Percentiles rank a stretch among this genome's conserved stretches.
These are phyloP conservation scores for Mucor sp. DNA, from an alignment of 371 early-diverging fungal genomes.

Conservation along the genomic window DNA sequence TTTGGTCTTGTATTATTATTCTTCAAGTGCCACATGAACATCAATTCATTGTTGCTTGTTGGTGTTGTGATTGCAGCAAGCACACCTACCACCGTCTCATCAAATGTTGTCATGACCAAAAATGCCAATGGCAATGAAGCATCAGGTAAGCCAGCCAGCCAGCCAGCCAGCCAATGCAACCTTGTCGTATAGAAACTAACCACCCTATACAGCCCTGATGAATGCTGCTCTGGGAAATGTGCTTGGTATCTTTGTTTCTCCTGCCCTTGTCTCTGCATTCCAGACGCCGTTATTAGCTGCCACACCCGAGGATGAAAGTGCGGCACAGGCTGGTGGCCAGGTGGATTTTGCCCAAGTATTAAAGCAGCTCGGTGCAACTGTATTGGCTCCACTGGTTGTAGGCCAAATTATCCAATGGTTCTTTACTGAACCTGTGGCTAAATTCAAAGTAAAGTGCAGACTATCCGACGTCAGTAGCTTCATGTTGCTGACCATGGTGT, in stretches of 20 bases:
- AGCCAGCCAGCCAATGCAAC: background rate
- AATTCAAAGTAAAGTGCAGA: slow-evolving; percentile 52
- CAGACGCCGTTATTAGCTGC: slow-evolving; percentile 40
- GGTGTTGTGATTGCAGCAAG: slow-evolving; percentile 72
- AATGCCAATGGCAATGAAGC: slow-evolving; percentile 75
- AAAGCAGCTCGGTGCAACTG: slow-evolving; percentile 63
- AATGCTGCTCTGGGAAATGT: slow-evolving; percentile 78
- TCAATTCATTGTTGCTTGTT: slow-evolving; percentile 63
- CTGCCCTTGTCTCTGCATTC: slow-evolving; percentile 50
- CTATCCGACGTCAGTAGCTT: slow-evolving; percentile 62
- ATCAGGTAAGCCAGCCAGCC: slow-evolving; percentile 48
- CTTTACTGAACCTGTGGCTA: slow-evolving; percentile 55
- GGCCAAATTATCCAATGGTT: slow-evolving; percentile 69
- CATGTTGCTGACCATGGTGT: slow-evolving; percentile 69
- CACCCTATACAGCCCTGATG: slow-evolving; percentile 51
- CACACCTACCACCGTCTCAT: slow-evolving; percentile 79
- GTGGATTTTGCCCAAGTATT: slow-evolving; percentile 62
- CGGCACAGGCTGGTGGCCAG: slow-evolving; percentile 32
- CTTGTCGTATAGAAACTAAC: background rate
- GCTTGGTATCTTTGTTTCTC: slow-evolving; percentile 76
- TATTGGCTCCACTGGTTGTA: slow-evolving; percentile 63
- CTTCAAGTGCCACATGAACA: slow-evolving; percentile 39
- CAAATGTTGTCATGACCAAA: slow-evolving; percentile 81
- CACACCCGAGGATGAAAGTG: slow-evolving; percentile 47
- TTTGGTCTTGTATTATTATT: slow-evolving; percentile 63